Evolutionary conservation across 306 rosid species (phyloP), one percentile per base, ranked within the genome.

Genomic region (Rubus idaeus): DNA sequence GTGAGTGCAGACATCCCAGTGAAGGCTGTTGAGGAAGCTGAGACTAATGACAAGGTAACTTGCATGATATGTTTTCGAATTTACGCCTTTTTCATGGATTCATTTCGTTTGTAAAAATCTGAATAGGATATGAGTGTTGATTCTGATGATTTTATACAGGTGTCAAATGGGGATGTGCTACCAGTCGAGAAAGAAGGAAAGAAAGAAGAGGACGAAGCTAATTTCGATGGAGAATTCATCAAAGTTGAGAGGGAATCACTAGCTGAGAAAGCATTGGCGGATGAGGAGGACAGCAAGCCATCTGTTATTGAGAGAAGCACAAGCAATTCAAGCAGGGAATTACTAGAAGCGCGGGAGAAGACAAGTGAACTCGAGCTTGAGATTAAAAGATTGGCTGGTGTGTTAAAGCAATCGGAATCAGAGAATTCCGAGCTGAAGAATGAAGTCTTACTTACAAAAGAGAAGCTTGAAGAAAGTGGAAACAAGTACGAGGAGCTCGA

Each of bases 151-250:
- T 77, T 6, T 70, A 77, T 77, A 65, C 87, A 92, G 99, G 84
- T 52, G 64, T 44, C 82, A 70, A 89, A 89, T 67, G 92, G 90
- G 46, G 90, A 76, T 47, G 40, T 75, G 76, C 77, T 80, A 42
- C 50, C 70, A 69, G 87, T 70, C 18, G 81, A 2, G 30, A 84
- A 80, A 11, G 91, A 82, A 77, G 79, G 63, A 66, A 92, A 86
- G 89, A 95, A 84, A 75, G 97, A 95, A 71, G 97, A 91, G 68
- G 99, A 95, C 79, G 97, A 94, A 56, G 88, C 87, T 70, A 83
- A 88, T 68, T 83, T 91, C 8, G 99, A 91, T 78, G 99, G 96
- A 40, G 99, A 92, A 77, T 95, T 95, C 86, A 91, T 95, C 21
- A 95, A 95, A 85, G 92, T 95, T 74, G 99, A 95, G 85, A 95